Evolutionary conservation across 2,329 filamentous ascomycete genomes (phyloP).

Genomic region (Paecilomyces dactylethromorphus): DNA sequence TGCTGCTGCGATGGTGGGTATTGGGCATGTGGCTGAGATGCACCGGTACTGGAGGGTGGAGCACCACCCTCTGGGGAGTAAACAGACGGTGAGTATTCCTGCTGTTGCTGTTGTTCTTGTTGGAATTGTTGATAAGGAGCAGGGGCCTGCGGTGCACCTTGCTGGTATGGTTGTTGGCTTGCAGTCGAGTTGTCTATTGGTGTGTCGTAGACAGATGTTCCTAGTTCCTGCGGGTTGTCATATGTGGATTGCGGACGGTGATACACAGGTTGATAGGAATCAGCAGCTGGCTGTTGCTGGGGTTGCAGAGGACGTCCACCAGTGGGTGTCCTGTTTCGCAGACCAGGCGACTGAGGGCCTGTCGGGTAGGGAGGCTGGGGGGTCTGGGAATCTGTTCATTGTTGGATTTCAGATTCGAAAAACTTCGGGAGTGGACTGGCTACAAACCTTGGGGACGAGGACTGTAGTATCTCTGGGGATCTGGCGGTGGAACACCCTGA

Average conservation of each 20-base stretch:
- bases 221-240: conserved; percentile 68
- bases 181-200: conserved; percentile 46
- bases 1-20: conserved; percentile 18
- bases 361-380: conserved; percentile 38
- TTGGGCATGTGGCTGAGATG: conserved; percentile 10
- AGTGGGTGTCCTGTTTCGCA: conserved; percentile 28
- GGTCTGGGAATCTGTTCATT: conserved; percentile 17
- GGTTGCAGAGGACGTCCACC: conserved; percentile 31
- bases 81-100: conserved; percentile 33
- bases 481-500: conserved; percentile 39
- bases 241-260: conserved; percentile 63
- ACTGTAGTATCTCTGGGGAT: conserved; percentile 64
- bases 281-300: conserved; percentile 47
- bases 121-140: conserved; percentile 24
- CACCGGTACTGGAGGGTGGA: conserved; percentile 6
- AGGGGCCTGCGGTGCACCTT: conserved; percentile 18
- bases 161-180: conserved; percentile 28
- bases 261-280: conserved; percentile 36
- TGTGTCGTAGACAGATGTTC: conserved; percentile 71
- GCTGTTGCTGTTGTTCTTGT: conserved; percentile 25
- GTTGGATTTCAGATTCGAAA: conserved; percentile 1
- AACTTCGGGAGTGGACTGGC: conserved; percentile 33
- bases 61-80: conserved; percentile 28
- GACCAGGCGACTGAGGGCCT: conserved; percentile 34
- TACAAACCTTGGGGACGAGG: conserved; percentile 40